Conservation (phyloP, 768 basidiomycete species). For the Mycena floridula region DNA sequence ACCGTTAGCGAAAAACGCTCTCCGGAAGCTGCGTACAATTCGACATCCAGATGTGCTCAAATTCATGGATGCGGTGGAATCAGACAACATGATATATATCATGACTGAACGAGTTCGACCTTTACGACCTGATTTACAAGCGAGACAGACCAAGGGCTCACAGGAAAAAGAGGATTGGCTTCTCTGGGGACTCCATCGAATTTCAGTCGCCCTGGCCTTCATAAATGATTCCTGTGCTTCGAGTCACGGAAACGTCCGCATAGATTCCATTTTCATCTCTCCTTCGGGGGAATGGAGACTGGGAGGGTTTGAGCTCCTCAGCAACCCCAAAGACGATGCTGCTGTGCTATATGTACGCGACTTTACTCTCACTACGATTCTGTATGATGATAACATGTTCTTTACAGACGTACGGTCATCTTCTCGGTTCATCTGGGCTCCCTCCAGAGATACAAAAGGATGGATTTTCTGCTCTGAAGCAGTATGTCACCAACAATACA, state of each 20-base stretch:
- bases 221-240: conserved; percentile 79
- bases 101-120: conserved; percentile 93
- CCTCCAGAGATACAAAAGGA: conserved; percentile 85
- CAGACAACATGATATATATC: conserved; percentile 81
- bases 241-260: conserved; percentile 75
- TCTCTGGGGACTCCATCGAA: conserved; percentile 88
- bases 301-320: conserved; percentile 89
- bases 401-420: conserved; percentile 58
- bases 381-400: conserved; percentile 10
- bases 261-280: conserved; percentile 83
- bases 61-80: conserved; percentile 90
- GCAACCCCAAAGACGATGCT: conserved; percentile 72
- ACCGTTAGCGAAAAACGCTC: conserved; percentile 80
- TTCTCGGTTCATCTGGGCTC: conserved; percentile 51
- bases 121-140: conserved; percentile 51
- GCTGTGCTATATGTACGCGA: conserved; percentile 74
- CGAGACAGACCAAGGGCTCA: conserved; percentile 55
- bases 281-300: conserved; percentile 96
- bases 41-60: conserved; percentile 96
- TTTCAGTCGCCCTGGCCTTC: conserved; percentile 88
- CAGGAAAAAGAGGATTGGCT: conserved; percentile 82
- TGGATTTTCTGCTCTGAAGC: conserved; percentile 80
- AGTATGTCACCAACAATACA: conserved; percentile 36
- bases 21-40: conserved; percentile 84
- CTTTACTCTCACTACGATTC: conserved; percentile 1